Base-by-base conservation (phyloP, 306 rosid genomes). In the Glycine latifolia region DNA sequence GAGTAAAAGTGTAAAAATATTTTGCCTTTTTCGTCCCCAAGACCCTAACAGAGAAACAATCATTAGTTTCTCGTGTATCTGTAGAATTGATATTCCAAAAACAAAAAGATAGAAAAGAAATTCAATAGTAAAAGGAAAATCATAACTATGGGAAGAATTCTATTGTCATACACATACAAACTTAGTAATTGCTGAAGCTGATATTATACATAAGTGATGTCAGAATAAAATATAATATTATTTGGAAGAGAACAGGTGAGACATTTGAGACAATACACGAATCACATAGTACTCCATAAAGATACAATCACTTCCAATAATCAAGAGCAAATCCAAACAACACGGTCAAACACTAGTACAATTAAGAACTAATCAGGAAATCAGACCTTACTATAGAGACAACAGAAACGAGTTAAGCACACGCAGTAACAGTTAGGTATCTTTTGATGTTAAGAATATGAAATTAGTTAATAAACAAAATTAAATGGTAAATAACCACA, bases 171-270 rank as follows among this genome's bases (percentile, higher is more conserved):
- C 17, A 9, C 0, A 2, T 37, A 60, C 72, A 47, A 65, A 71
- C 35, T 5, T 49, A 77, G 67, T 35, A 16, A 65, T 68, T 81
- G 52, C 5, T 58, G 33, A 67, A 33, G 71, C 66, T 73, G 37
- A 46, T 69, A 20, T 52, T 11, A 17, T 69, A 47, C 56, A 10
- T 3, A 43, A 15, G 43, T 49, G 26, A 49, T 71, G 60, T 6
- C 7, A 12, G 3, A 26, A 49, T 26, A 26, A 1, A 2, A 26
- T 26, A 7, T 71, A 11, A 12, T 46, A 13, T 20, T 48, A 13
- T 71, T 33, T 52, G n/a, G 49, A 72, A 52, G 63, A 53, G n/a
- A 72, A 61, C 15, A 60, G 2, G 31, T 3, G 13, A 20, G 11
- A n/a, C 26, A 12, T 58, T 49, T 31, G 16, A 15, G 14, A 11